phyloP scores from a whole-genome alignment of 257 asterid species.

The Dorcoceras hygrometricum region DNA sequence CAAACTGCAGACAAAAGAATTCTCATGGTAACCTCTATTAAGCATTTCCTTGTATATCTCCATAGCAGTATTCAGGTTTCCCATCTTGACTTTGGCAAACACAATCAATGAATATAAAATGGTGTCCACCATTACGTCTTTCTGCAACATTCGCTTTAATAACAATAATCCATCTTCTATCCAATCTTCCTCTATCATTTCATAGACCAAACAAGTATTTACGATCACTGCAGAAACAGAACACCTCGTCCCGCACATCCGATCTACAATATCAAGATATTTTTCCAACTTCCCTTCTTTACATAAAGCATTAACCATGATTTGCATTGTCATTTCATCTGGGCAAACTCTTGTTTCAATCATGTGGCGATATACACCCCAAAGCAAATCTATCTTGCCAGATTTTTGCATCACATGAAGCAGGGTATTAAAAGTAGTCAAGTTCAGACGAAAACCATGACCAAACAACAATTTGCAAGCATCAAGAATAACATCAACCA shows the following conservation, averaged over 20 bases:
- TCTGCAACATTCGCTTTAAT: conserved; percentile 62
- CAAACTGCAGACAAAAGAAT: conserved; percentile 52
- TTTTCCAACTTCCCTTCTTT: conserved; percentile 63
- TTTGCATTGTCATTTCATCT: conserved; percentile 52
- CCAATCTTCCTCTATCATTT: conserved; percentile 52
- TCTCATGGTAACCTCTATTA: conserved; percentile 60
- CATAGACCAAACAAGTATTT: conserved; percentile 62
- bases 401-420: conserved; percentile 65
- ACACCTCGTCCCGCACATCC: conserved; percentile 69
- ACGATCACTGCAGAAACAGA: conserved; percentile 47
- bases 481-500: conserved; percentile 44
- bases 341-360: conserved; percentile 45
- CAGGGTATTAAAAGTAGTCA: conserved; percentile 61
- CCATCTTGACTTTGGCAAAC: conserved; percentile 66
- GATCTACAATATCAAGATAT: conserved; percentile 51
- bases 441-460: conserved; percentile 51
- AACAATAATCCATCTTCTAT: conserved; percentile 51
- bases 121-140: conserved; percentile 56
- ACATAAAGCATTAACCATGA: conserved; percentile 63
- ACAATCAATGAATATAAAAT: conserved; percentile 58
- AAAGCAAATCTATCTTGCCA: conserved; percentile 38
- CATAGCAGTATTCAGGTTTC: conserved; percentile 54
- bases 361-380: conserved; percentile 71
- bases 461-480: conserved; percentile 50
- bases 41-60: conserved; percentile 58